Base-by-base conservation (phyloP, 306 rosid species). In the Cicer bijugum region DNA sequence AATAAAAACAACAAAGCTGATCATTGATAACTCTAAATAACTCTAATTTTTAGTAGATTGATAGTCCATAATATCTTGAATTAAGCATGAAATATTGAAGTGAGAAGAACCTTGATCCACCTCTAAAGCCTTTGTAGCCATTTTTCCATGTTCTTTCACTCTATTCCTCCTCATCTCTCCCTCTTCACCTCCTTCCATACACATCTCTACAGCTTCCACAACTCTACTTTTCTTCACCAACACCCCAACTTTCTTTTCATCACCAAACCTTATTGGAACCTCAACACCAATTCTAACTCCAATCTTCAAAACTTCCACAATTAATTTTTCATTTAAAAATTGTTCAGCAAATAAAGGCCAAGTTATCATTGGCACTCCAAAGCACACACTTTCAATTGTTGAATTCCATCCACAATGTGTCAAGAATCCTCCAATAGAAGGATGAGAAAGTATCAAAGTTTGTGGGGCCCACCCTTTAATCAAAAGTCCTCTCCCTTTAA, bases 391-490 rank as follows among this genome's bases (percentile, higher is more conserved):
- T 74, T 91, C 97, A 1, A 87, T 74, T 0, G 88, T 85, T 11
- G 97, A 91, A 74, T 91, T 91, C 97, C 94, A 91, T 3, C 94
- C 97, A 68, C 97, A 91, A 10, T 91, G 97, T 0, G 95, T 89
- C 62, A 91, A 67, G 78, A 91, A 91, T 20, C 82, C 95, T 64
- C 89, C 95, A 52, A 87, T 57, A 8, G 92, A 48, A 2, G 76
- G 74, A 28, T 86, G 93, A 17, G 91, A 85, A 1, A 91, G 77
- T 66, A 91, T 84, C 12, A 87, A 66, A 64, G 84, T 68, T 70
- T 91, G 97, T 46, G 97, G 97, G 47, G 95, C 91, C 92, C 97
- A 91, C 1, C 97, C 95, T 50, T 79, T 81, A 23, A 91, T 84
- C 83, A 89, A 44, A 59, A 91, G 82, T 4, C 97, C 97, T 12